A percentile compares a stretch with the other conserved stretches of the same genome.
These are phyloP conservation scores for Spergularia marina DNA, from an alignment of 148 eudicot genomes.

Conservation along the genomic window DNA sequence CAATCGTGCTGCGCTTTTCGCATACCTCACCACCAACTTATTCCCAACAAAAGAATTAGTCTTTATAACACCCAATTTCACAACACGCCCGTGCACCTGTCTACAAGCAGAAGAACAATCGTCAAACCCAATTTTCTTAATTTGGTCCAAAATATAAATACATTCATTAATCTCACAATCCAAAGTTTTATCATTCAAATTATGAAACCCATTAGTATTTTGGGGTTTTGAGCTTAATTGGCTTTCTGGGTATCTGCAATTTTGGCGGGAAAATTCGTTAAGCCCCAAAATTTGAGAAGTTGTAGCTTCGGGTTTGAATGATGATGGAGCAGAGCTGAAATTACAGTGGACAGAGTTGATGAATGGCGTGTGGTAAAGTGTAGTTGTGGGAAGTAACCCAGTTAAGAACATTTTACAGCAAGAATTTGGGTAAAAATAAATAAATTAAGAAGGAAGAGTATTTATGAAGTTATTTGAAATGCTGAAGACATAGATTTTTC, in stretches of 20 bases:
- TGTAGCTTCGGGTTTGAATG: constrained; percentile 21
- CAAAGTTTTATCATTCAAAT: not conserved
- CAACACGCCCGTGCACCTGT: constrained; percentile 45
- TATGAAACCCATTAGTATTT: constrained; percentile 16
- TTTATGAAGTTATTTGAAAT: not conserved
- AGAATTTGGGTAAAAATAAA: constrained; percentile 1
- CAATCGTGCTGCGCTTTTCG: constrained; percentile 25
- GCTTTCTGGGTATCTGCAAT: constrained; percentile 21
- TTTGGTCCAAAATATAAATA: constrained; percentile 20
- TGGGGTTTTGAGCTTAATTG: not conserved
- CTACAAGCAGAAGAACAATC: constrained; percentile 26
- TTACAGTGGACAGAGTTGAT: constrained; percentile 14
- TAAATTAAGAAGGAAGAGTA: not conserved
- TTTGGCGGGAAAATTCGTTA: constrained; percentile 12
- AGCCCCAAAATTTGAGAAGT: constrained; percentile 14
- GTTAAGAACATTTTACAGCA: constrained; percentile 21
- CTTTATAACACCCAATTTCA: constrained; percentile 39
- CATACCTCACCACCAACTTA: constrained; percentile 37
- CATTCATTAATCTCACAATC: constrained; percentile 24
- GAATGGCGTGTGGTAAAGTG: constrained; percentile 8
- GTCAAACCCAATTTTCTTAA: not conserved
- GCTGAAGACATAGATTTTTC: not conserved
- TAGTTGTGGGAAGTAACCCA: constrained; percentile 23
- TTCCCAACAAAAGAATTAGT: constrained; percentile 32
- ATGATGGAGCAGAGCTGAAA: constrained; percentile 18